phyloP scores from a whole-genome alignment of 768 basidiomycete species.

The Pisolithus marmoratus region DNA sequence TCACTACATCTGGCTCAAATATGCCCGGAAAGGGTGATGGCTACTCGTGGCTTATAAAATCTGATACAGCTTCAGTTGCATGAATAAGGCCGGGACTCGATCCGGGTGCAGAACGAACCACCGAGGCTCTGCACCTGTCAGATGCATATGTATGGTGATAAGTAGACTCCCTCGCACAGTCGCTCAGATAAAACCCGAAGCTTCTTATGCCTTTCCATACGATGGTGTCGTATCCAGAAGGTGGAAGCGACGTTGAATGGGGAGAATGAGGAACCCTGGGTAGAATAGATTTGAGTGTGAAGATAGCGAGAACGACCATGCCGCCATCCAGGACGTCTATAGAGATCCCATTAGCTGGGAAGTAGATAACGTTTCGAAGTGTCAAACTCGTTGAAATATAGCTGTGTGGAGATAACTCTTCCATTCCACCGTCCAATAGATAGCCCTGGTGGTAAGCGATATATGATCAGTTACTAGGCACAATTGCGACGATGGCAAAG shows the following conservation, averaged over 20 bases:
- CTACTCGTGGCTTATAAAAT: no score
- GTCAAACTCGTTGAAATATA: conserved; percentile 36
- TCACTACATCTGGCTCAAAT: no score
- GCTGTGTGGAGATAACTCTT: conserved; percentile 41
- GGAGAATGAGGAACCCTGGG: conserved; percentile 18
- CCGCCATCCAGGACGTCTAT: conserved; percentile 22
- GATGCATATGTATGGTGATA: no score
- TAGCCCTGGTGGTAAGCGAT: conserved; percentile 23
- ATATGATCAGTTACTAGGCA: neutral
- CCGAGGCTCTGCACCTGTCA: no score
- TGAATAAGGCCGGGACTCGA: no score
- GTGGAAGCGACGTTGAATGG: conserved; percentile 8
- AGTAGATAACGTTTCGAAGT: conserved; percentile 11
- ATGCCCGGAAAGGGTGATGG: no score
- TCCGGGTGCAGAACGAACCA: no score
- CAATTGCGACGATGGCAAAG: neutral
- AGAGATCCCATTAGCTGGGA: neutral
- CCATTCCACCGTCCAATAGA: conserved; percentile 53
- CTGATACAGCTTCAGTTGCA: no score
- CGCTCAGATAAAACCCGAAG: no score
- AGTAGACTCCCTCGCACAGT: no score
- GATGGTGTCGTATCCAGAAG: no score
- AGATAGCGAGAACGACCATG: conserved; percentile 29
- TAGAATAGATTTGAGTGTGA: conserved; percentile 25
- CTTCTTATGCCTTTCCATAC: no score